Evolutionary conservation across 768 basidiomycete genomes (phyloP).

Genomic region (Ephemerocybe angulata): DNA sequence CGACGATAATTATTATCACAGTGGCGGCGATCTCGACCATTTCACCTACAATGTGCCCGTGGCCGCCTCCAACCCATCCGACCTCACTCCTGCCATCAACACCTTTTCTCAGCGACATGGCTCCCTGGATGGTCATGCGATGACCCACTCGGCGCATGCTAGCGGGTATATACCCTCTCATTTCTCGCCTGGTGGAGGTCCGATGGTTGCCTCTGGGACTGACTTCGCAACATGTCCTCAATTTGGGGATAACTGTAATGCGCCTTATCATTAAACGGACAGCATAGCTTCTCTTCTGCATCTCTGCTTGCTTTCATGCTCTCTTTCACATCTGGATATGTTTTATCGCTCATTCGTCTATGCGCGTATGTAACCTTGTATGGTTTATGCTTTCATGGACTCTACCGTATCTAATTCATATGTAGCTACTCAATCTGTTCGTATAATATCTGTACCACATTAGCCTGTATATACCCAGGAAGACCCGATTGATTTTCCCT

Average conservation of each 20-base stretch:
- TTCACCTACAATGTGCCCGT: slow-evolving; percentile 47
- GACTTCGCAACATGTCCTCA: slow-evolving; percentile 40
- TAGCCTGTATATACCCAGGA: not conserved
- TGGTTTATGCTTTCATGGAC: not conserved
- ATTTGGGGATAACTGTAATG: slow-evolving; percentile 42
- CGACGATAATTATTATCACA: slow-evolving; percentile 40
- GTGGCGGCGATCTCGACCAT: slow-evolving; percentile 43
- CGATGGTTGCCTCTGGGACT: slow-evolving; percentile 27
- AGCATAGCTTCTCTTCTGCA: too few relatives aligned
- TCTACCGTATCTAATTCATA: too few relatives aligned
- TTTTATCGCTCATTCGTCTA: not conserved
- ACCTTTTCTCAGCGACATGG: slow-evolving; percentile 25
- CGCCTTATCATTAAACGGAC: slow-evolving; percentile 30
- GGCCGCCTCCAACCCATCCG: slow-evolving; percentile 21
- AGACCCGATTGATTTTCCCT: too few relatives aligned
- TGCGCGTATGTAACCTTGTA: too few relatives aligned
- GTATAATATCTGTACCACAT: not conserved
- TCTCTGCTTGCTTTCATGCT: too few relatives aligned
- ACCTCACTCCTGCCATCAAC: slow-evolving; percentile 22
- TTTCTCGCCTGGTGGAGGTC: slow-evolving; percentile 14
- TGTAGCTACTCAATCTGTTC: too few relatives aligned
- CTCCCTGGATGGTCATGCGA: slow-evolving; percentile 20
- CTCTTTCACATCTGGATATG: too few relatives aligned
- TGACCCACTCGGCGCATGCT: slow-evolving; percentile 14
- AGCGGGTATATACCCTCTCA: not conserved